phyloP scores from a whole-genome alignment of 768 basidiomycete genomes.

The Mycena polygramma region DNA sequence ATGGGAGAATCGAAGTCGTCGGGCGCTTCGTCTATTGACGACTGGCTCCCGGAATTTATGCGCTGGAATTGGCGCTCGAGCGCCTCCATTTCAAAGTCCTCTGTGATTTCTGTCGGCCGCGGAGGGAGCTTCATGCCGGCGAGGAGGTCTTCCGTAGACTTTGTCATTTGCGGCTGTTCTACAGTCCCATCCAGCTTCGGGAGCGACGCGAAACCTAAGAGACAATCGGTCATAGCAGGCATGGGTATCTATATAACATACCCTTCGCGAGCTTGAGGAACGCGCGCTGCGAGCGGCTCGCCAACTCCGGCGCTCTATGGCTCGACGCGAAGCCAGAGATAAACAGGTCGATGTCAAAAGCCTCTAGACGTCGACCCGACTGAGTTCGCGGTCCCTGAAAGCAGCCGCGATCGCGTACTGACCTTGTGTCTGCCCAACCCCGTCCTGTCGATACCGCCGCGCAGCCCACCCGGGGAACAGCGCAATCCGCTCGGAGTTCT shows the following conservation, averaged over 20 bases:
- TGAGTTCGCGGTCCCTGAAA: background rate
- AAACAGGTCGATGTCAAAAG: conserved; percentile 80
- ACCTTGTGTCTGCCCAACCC: conserved; percentile 41
- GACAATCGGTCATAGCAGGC: background rate
- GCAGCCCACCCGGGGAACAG: conserved; percentile 90
- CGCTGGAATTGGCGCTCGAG: conserved; percentile 67
- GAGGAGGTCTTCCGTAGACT: conserved; percentile 65
- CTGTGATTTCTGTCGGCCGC: conserved; percentile 69
- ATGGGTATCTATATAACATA: conserved; percentile 44
- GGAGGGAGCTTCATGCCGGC: conserved; percentile 64
- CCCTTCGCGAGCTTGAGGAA: conserved; percentile 86
- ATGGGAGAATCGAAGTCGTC: conserved; percentile 34
- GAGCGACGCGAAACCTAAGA: conserved; percentile 77
- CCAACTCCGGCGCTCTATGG: conserved; percentile 67
- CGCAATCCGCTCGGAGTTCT: conserved; percentile 58
- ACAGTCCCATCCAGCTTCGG: conserved; percentile 65
- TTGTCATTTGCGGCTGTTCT: conserved; percentile 49
- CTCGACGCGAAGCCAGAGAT: conserved; percentile 84
- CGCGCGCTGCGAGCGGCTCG: conserved; percentile 80
- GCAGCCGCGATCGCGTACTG: conserved; percentile 32
- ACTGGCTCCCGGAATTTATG: conserved; percentile 40
- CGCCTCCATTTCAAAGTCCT: conserved; percentile 67
- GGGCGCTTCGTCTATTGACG: conserved; percentile 30
- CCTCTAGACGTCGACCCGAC: conserved; percentile 47
- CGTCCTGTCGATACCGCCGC: conserved; percentile 55